Base-by-base conservation (phyloP, 2,329 filamentous ascomycete species). In the Cytospora chrysosperma region DNA sequence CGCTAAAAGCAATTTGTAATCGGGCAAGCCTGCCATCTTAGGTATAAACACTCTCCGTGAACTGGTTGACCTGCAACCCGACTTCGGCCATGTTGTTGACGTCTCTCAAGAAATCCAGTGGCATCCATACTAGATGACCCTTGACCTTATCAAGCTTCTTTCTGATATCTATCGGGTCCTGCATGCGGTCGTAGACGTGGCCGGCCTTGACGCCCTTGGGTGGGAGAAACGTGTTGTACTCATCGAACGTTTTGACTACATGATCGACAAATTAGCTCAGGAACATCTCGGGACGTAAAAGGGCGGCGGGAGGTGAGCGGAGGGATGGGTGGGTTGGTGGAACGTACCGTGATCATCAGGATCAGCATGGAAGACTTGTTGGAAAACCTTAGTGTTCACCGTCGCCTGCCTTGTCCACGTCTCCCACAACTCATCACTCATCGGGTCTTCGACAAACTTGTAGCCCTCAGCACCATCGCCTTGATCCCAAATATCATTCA, bases 71-170 rank as follows among this genome's bases (percentile, higher is more conserved):
- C 76, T 93, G 88, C 75, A 98, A 72, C 0, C 94, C 93, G 71
- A 85, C 86, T 78, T 97, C 93, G 0, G 93, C 93, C 93, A 98
- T 96, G 70, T 91, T 84, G 0, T 34, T 13, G 12, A 88, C 92
- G 67, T 96, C 88, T 70, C 85, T 82, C 72, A 98, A 76, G 73
- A 97, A 98, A 53, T 93, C 86, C 71, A 98, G 75, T n/a, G 93
- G 93, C 88, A 97, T 94, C 91, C 92, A 96, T 8, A 98, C 94
- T 49, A 98, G 75, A 78, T 98, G 94, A 0, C 94, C 94, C 77
- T 87, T 88, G 69, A 98, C 86, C 72, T 89, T 82, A 70, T 92
- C 88, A 56, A 98, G 79, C 75, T 94, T 92, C 68, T 82, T 75
- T 19, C 91, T 84, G 8, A 95, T 87, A 61, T 96, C 88, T 27